Evolutionary conservation across 163 green algal species (phyloP).

Genomic region (Scenedesmus sp.): DNA sequence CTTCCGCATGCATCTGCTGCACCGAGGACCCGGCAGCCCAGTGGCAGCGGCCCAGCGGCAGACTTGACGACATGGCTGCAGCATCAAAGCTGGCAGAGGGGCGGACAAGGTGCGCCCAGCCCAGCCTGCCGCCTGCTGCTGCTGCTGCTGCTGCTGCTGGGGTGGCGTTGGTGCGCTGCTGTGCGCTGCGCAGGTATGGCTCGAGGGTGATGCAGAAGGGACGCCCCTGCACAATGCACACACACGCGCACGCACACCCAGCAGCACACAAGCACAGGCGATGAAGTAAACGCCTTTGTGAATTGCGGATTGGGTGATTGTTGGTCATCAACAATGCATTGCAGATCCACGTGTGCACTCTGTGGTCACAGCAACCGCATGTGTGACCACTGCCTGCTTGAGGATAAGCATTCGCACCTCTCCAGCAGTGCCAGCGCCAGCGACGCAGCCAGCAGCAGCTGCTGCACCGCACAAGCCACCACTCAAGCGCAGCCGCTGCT

Average conservation of each 20-base stretch:
- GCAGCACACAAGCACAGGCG: background rate
- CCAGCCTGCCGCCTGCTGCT: background rate
- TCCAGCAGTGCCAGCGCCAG: background rate
- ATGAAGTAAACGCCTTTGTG: too few species aligned
- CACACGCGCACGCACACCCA: background rate
- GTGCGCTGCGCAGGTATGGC: background rate
- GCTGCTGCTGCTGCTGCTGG: background rate
- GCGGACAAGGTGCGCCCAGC: background rate
- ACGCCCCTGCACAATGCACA: background rate
- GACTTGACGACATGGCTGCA: background rate
- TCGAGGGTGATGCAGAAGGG: background rate
- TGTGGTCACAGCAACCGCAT: background rate
- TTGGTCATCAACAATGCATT: too few species aligned
- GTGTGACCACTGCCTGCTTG: background rate
- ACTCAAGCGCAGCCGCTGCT: slow-evolving; percentile 24
- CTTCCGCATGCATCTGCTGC: background rate
- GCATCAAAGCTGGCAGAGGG: background rate
- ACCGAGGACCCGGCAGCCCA: background rate
- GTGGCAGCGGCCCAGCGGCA: background rate
- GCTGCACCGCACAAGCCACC: background rate
- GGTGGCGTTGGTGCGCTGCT: background rate
- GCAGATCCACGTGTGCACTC: background rate
- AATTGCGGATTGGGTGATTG: too few species aligned
- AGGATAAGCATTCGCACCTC: background rate
- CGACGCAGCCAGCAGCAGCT: background rate